phyloP scores from a whole-genome alignment of 108 stramenopile species.

The Pseudonitzschia multiseries region DNA sequence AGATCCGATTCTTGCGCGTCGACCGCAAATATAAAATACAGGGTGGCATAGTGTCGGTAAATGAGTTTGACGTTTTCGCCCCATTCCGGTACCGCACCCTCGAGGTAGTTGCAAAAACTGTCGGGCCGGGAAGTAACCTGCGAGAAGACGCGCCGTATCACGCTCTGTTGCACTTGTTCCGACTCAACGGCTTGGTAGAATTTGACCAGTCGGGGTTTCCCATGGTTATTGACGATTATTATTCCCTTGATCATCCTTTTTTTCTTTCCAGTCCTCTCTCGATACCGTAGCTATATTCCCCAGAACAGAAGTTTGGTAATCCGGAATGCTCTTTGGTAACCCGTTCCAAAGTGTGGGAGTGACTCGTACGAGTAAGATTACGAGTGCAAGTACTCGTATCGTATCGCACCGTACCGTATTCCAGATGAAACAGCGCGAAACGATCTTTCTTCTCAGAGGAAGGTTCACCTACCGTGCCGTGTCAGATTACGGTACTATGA shows the following conservation, averaged over 20 bases:
- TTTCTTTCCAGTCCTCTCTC: background rate
- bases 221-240: slow-evolving; percentile 98
- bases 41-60: slow-evolving; percentile 98
- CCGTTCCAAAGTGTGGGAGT: too few species aligned
- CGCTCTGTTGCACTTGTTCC: slow-evolving; percentile 91
- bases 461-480: too few species aligned
- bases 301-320: too few species aligned
- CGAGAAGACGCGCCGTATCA: slow-evolving; percentile 93
- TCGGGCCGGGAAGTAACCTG: slow-evolving; percentile 96
- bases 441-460: too few species aligned
- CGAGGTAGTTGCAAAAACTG: slow-evolving; percentile 98
- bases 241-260: slow-evolving; percentile 88
- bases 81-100: slow-evolving; percentile 96
- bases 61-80: slow-evolving; percentile 97
- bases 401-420: too few species aligned
- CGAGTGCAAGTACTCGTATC: too few species aligned
- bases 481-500: too few species aligned
- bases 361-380: too few species aligned
- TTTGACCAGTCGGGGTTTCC: slow-evolving; percentile 95
- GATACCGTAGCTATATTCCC: background rate
- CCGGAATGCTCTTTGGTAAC: too few species aligned
- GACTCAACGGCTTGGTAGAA: slow-evolving; percentile 95
- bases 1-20: slow-evolving; percentile 97
- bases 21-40: slow-evolving; percentile 99
- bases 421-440: too few species aligned